Evolutionary conservation across 2,329 filamentous ascomycete species (phyloP).

Genomic region (Aureobasidium namibiae): DNA sequence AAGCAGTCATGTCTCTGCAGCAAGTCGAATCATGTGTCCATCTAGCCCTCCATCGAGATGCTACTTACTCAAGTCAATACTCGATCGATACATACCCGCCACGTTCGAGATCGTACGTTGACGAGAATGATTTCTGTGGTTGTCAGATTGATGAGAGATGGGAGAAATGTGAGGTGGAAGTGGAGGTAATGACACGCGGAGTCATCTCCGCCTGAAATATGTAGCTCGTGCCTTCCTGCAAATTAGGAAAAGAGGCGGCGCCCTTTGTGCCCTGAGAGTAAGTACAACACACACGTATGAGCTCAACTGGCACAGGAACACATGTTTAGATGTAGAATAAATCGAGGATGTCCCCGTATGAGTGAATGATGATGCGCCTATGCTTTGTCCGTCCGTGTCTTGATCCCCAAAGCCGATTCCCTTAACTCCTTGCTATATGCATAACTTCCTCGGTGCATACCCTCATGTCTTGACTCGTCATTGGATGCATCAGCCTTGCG

Average conservation of each 20-base stretch:
- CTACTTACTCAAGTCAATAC: too few species aligned
- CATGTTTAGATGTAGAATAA: background rate
- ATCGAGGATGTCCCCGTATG: background rate
- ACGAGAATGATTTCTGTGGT: too few species aligned
- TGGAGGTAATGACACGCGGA: too few species aligned
- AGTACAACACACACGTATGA: background rate
- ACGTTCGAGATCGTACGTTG: too few species aligned
- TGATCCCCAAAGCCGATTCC: background rate
- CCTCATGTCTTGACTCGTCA: background rate
- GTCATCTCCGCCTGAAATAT: background rate
- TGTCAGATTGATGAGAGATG: too few species aligned
- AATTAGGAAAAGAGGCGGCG: background rate
- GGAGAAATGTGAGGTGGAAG: background rate
- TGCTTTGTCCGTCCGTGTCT: background rate
- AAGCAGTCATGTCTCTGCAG: too few species aligned
- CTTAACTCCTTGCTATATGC: background rate
- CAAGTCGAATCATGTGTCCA: too few species aligned
- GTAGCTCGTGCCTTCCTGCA: background rate
- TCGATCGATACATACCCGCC: too few species aligned
- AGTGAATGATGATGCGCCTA: background rate
- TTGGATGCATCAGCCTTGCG: background rate
- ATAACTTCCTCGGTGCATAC: background rate
- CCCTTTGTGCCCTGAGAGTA: background rate
- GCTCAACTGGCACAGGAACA: background rate
- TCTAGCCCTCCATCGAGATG: too few species aligned